Evolutionary conservation across 768 basidiomycete genomes (phyloP).

Genomic region (Pilatotrama ljubarskyi): DNA sequence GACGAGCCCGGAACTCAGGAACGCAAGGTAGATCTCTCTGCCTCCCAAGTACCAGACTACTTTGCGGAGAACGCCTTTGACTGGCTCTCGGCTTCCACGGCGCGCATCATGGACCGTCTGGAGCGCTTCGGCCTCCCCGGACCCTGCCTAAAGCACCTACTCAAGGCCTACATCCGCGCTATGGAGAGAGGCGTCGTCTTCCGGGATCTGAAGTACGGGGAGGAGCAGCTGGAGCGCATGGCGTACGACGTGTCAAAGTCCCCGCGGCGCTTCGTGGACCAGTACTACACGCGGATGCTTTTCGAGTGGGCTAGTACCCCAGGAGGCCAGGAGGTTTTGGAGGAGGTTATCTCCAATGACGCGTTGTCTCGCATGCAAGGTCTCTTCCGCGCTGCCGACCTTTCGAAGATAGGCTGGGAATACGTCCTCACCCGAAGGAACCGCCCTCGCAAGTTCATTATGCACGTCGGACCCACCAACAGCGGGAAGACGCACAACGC

Average conservation of each 20-base stretch:
- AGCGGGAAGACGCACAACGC: conserved; percentile 97
- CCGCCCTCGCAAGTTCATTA: conserved; percentile 70
- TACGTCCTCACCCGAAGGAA: conserved; percentile 55
- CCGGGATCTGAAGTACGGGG: conserved; percentile 26
- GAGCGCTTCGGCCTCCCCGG: conserved; percentile 49
- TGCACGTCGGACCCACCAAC: conserved; percentile 98
- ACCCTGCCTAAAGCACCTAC: conserved; percentile 40
- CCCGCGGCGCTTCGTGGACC: conserved; percentile 37
- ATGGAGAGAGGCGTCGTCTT: conserved; percentile 33
- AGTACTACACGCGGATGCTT: conserved; percentile 53
- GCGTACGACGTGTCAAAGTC: conserved; percentile 30
- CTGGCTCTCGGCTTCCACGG: conserved; percentile 38
- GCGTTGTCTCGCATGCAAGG: conserved; percentile 41
- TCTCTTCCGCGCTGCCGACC: conserved; percentile 41
- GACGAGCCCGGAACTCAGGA: neutral
- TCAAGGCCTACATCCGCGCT: conserved; percentile 42
- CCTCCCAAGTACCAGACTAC: conserved; percentile 27
- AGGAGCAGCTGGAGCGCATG: conserved; percentile 48
- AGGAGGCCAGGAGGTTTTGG: conserved; percentile 26
- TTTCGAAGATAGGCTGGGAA: conserved; percentile 49
- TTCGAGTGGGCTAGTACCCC: conserved; percentile 55
- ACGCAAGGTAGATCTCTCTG: neutral
- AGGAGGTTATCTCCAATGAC: conserved; percentile 29
- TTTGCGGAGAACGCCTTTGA: conserved; percentile 38
- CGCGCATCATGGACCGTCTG: conserved; percentile 40